These are phyloP conservation scores for Stephania yunnanensis DNA, from an alignment of 164 flowering plant genomes.

Conservation along the genomic window DNA sequence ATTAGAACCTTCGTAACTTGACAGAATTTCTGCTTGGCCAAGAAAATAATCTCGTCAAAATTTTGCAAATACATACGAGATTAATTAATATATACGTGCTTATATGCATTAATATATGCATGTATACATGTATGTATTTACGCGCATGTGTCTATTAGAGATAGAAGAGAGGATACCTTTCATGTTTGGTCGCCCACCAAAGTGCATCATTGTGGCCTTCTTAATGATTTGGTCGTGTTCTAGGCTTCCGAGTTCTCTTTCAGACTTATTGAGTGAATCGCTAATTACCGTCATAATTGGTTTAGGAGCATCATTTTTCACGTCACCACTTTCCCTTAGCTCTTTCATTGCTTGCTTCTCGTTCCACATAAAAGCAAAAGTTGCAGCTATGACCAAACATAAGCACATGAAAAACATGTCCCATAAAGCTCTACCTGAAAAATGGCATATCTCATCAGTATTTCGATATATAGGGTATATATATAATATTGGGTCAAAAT, in stretches of 20 bases:
- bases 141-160: too few species aligned
- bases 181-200: constrained; percentile 61
- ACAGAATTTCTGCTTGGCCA: constrained; percentile 37
- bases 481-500: constrained; percentile 46
- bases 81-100: too few species aligned
- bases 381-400: constrained; percentile 35
- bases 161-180: constrained; percentile 20
- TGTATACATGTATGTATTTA: too few species aligned
- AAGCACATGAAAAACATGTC: constrained; percentile 39
- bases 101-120: too few species aligned
- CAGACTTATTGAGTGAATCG: constrained; percentile 25
- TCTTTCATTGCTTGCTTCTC: constrained; percentile 39
- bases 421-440: constrained; percentile 25
- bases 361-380: constrained; percentile 50
- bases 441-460: constrained; percentile 29
- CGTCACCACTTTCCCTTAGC: constrained; percentile 30
- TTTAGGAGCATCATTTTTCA: constrained; percentile 20
- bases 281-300: constrained; percentile 24
- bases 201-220: constrained; percentile 47
- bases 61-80: too few species aligned
- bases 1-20: constrained; percentile 31
- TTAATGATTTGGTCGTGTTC: constrained; percentile 41
- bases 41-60: background rate
- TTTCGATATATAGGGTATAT: constrained; percentile 66
- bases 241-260: constrained; percentile 52